Evolutionary conservation across 176 grass and related monocot species (phyloP), one percentile per base, ranked within the genome.

Genomic region (Oryza nivara): DNA sequence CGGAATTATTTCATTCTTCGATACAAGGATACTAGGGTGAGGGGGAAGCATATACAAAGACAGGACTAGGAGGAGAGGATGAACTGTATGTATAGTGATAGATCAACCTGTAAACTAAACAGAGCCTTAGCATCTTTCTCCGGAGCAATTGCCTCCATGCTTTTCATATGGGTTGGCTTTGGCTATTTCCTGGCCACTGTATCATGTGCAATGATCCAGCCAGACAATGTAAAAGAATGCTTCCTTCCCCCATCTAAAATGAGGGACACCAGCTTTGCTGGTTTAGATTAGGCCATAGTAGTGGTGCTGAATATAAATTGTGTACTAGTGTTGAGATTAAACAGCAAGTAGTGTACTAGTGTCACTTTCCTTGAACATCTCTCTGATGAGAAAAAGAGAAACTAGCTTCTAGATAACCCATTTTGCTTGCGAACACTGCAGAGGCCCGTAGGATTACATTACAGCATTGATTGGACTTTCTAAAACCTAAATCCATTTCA

Each of bases 91-190:
- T 93, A 77, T 52, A 91, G 82, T 49, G 28, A 61, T 74, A 82
- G 16, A 60, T 80, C 10, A 80, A 58, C 64, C 45, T 85, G 73
- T 85, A 78, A 85, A 61, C 71, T 60, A 67, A 25, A 81, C 69
- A 65, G 9, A 49, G 58, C 35, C 25, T 54, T 82, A 75, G 54
- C 70, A 43, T 86, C 67, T 81, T 81, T 72, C 75, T 84, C 34
- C 86, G 77, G 36, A 23, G 83, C 46, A 86, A 80, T 80, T 54
- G 87, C 85, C 76, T 65, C 81, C 82, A 70, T 83, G 72, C 19
- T 92, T 87, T 91, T 91, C 90, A 83, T 92, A 32, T 83, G 69
- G 77, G 49, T 84, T 72, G 86, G 79, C 86, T 34, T 84, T 86
- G 83, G 81, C 77, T 75, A 15, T 83, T 86, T 75, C 38, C 80